Base-by-base conservation (phyloP, 345 rosid species). In the Luvunga scandens region DNA sequence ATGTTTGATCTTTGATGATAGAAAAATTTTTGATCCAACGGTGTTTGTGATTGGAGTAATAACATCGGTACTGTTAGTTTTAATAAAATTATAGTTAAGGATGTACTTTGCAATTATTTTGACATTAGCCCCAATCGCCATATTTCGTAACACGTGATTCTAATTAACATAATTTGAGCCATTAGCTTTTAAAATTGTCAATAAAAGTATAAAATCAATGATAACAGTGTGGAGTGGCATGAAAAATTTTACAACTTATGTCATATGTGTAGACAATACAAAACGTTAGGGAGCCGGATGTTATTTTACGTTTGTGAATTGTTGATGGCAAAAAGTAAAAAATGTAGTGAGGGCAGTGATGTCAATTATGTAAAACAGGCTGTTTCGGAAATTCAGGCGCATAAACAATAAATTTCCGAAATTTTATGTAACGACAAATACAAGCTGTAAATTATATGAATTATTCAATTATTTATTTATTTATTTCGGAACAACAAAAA, bases 351-450 rank as follows among this genome's bases (percentile, higher is more conserved):
- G 78, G 79, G 73, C 18, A 66, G 2, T 34, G 8, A 25, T 7
- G 79, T 56, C 79, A 76, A 45, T 66, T 66, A 18, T 1, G 0
- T 1, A 56, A 34, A 36, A 53, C 28, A 65, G 33, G 53, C 73
- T 36, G 79, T 76, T 76, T 76, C 79, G 56, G 31, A 67, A 76
- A 76, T 76, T 31, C 65, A 53, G 78, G 78, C 53, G 71, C 72
- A 66, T 33, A 3, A 50, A 53, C 73, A 36, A 76, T 66, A 76
- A 66, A 56, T 34, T 24, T n/a, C 79, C 79, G 73, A 36, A 55
- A 56, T 56, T 56, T 76, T 25, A 2, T 36, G 72, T 67, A 55
- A 76, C 79, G 55, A 55, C 79, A 55, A 55, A 30, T 66, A 24
- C 79, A 55, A 55, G 55, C 79, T 67, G 73, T 66, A 45, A 76